phyloP scores from a whole-genome alignment of 257 asterid species.

The Solanum lignicaule region DNA sequence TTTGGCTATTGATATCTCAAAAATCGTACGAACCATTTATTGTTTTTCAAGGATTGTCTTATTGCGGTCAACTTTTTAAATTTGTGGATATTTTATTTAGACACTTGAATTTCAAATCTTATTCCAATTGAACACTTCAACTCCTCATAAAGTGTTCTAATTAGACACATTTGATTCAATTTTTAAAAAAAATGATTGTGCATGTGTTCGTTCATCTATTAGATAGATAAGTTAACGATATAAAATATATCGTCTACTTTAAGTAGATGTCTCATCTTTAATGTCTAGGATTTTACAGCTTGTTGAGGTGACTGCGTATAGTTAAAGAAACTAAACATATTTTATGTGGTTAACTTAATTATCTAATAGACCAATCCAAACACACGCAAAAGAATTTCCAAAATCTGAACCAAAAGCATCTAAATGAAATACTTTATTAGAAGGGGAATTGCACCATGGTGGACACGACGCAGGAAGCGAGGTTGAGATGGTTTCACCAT shows the following conservation, averaged over 20 bases:
- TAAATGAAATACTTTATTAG: neutral
- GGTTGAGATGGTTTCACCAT: neutral
- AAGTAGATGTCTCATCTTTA: neutral
- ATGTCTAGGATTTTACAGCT: neutral
- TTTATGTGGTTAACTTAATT: neutral
- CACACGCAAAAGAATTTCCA: neutral
- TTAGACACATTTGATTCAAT: neutral
- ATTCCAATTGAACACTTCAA: neutral
- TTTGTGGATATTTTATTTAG: neutral
- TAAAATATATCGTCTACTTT: too few relatives aligned
- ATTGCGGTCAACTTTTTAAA: too few relatives aligned
- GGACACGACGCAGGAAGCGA: neutral
- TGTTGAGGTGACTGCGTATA: fast-evolving
- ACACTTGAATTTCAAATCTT: neutral
- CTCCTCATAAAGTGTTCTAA: too few relatives aligned
- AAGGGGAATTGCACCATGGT: neutral
- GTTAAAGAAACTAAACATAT: too few relatives aligned
- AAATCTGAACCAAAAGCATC: too few relatives aligned
- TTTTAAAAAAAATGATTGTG: neutral
- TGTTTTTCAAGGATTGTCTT: neutral
- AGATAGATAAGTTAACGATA: neutral
- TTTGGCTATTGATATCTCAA: neutral
- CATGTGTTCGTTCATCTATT: neutral
- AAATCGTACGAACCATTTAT: neutral
- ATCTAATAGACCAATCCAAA: neutral